Evolutionary conservation across 495 filamentous ascomycete genomes (phyloP).

Genomic region (Penicillium alfredii): DNA sequence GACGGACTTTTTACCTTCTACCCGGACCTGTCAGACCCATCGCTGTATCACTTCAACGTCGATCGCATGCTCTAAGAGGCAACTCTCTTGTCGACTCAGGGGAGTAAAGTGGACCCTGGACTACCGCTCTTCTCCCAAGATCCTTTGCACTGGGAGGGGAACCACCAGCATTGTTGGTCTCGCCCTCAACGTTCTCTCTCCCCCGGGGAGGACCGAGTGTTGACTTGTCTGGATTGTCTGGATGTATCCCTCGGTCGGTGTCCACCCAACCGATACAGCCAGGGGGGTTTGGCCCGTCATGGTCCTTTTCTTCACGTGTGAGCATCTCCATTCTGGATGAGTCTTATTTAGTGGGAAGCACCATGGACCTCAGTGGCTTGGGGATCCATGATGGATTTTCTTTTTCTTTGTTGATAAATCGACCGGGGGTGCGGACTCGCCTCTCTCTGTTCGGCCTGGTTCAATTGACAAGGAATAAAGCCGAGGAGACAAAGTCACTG

Average conservation of each 20-base stretch:
- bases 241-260: no score
- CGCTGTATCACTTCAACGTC: background rate
- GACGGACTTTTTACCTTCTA: background rate
- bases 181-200: background rate
- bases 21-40: background rate
- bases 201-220: no score
- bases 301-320: background rate
- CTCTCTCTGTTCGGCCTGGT: slow-evolving; percentile 24
- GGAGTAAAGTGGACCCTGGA: slow-evolving; percentile 5
- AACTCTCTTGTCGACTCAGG: slow-evolving; percentile 2
- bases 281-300: slow-evolving; percentile 2
- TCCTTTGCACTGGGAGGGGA: slow-evolving; percentile 2
- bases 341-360: background rate
- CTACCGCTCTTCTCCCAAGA: background rate
- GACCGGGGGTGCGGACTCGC: slow-evolving; percentile 10
- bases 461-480: slow-evolving; percentile 19
- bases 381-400: slow-evolving; percentile 1
- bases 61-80: slow-evolving; percentile 9
- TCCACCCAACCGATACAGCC: no score
- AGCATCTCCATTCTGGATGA: background rate
- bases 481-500: slow-evolving; percentile 5
- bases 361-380: background rate
- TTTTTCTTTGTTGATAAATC: slow-evolving; percentile 16
- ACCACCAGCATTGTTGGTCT: slow-evolving; percentile 3
- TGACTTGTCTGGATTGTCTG: no score